Percentiles rank a stretch among this genome's conserved stretches.
phyloP scores from a whole-genome alignment of 805 yeast species.

The Zygosaccharomyces siamensis region DNA sequence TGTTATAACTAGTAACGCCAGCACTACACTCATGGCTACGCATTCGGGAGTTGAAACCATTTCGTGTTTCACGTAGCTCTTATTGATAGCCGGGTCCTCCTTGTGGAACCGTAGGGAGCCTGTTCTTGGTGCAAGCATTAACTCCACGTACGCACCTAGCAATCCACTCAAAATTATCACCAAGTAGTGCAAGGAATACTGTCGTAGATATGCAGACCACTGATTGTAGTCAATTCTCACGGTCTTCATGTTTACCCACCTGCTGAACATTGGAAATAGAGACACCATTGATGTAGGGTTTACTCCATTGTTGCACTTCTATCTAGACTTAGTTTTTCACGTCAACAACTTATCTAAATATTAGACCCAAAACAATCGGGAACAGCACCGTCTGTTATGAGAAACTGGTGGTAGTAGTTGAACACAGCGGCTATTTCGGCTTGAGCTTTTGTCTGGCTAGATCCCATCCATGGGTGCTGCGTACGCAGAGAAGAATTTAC shows the following conservation, averaged over 20 bases:
- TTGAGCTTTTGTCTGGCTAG: no score
- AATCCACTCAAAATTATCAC: slow-evolving; percentile 12
- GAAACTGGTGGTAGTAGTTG: background rate
- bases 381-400: background rate
- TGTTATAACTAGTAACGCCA: slow-evolving; percentile 9
- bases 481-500: no score
- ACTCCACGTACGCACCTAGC: slow-evolving; percentile 18
- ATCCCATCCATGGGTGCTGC: no score
- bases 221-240: background rate
- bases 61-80: slow-evolving; percentile 20
- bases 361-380: background rate
- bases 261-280: no score
- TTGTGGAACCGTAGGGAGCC: slow-evolving; percentile 12
- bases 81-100: slow-evolving; percentile 17
- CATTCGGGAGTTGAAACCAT: slow-evolving; percentile 22
- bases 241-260: background rate
- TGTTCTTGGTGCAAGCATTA: slow-evolving; percentile 16
- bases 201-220: slow-evolving; percentile 9
- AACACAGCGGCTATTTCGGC: no score
- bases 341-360: no score
- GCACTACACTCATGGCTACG: slow-evolving; percentile 17
- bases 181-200: slow-evolving; percentile 14
- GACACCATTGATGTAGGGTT: background rate
- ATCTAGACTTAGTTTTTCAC: background rate
- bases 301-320: background rate